Evolutionary conservation across 768 basidiomycete genomes (phyloP), one percentile per base, ranked within the genome.

Genomic region (Hysterangium stoloniferum): DNA sequence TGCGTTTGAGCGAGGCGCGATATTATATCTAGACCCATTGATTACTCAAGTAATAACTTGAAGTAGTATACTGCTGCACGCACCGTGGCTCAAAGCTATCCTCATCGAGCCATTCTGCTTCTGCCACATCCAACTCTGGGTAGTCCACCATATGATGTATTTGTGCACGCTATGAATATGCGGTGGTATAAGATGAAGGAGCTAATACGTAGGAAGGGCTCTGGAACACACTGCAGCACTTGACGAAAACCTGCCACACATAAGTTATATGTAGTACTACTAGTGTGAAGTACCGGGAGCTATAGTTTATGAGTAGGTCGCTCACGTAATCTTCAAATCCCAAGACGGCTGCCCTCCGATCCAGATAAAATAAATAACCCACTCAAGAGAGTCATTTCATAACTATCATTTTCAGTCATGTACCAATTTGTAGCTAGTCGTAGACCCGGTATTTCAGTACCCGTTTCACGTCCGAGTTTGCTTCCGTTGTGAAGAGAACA

Each of bases 1-100:
- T 0, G 81, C 84, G 44, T 83, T 72, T 0, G 85, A 77, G 38
- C 82, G 83, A 0, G 92, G 92, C 1, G 91, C 88, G 53, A 93
- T 78, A 62, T 94, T 94, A 62, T 88, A 86, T 48, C 89, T 66
- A 31, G 36, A 17, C 32, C 1, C 78, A 77, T 27, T 60, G 25
- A 45, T 40, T 19, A 44, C 29, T 8, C 48, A 19, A 27, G 38
- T 33, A 24, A 56, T 40, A 37, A 37, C 9, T n/a, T n/a, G 12
- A 31, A 34, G 8, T 15, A 13, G 35, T 22, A 36, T 42, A 17
- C 11, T 25, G 7, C 13, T 47, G 45, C n/a, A n/a, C n/a, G n/a
- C 28, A 57, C 63, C 68, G 56, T 12, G 74, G 74, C 34, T 78
- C 59, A 49, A 83, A 87, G 22, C 69, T 64, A 13, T 78, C 73